phyloP scores from a whole-genome alignment of 805 yeast genomes.

The Pichia rugopelliculosa region DNA sequence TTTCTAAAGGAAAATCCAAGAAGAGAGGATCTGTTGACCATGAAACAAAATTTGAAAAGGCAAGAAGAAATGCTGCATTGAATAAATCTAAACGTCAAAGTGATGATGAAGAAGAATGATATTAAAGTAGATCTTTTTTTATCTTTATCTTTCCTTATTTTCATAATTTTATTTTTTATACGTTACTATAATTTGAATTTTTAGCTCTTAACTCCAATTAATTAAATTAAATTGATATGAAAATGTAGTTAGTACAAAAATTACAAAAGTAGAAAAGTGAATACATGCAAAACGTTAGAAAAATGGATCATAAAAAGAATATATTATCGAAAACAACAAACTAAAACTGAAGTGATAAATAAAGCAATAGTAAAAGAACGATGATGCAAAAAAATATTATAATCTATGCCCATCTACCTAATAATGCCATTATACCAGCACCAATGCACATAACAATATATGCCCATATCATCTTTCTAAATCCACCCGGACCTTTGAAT shows the following conservation, averaged over 20 bases:
- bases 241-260: background rate
- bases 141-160: background rate
- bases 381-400: background rate
- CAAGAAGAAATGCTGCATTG: conserved; percentile 26
- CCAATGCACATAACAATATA: conserved; percentile 51
- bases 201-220: too few relatives aligned
- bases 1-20: background rate
- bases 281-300: too few relatives aligned
- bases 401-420: conserved; percentile 63
- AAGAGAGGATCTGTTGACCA: background rate
- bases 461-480: conserved; percentile 44
- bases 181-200: background rate
- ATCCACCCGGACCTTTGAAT: conserved; percentile 53
- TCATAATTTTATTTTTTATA: background rate
- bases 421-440: conserved; percentile 70
- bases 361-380: background rate
- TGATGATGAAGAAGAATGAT: conserved; percentile 31
- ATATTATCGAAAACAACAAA: background rate
- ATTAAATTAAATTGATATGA: background rate
- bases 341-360: background rate
- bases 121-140: too few relatives aligned
- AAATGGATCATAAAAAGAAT: background rate
- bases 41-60: conserved; percentile 23
- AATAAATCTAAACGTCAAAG: conserved; percentile 24
- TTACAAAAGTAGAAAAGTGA: too few relatives aligned